Percentiles rank a stretch among this genome's conserved stretches.
These are phyloP conservation scores for Candida sp. DNA, from an alignment of 1,139 yeast genomes.

Conservation along the genomic window DNA sequence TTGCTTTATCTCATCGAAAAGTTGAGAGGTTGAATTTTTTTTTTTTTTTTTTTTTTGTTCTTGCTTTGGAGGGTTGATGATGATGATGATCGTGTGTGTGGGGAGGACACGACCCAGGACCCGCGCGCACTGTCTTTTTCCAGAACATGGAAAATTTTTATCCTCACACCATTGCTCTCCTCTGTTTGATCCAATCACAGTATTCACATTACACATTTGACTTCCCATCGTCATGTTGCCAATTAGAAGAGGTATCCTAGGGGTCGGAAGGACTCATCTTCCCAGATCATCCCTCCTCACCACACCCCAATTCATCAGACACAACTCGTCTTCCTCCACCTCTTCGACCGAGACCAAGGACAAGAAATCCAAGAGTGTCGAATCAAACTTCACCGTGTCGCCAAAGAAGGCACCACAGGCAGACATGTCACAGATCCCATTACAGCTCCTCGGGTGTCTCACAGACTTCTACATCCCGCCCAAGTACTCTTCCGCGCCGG, in stretches of 20 bases:
- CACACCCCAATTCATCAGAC: neutral
- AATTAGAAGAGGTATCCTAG: neutral
- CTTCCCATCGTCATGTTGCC: neutral
- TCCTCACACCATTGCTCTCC: too few species aligned
- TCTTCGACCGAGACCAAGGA: neutral
- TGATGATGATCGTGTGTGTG: neutral
- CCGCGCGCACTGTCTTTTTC: neutral
- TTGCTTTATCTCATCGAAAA: neutral
- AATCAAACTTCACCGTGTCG: neutral
- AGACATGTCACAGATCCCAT: slow-evolving; percentile 44
- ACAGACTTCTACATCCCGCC: slow-evolving; percentile 53
- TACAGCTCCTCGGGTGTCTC: slow-evolving; percentile 44
- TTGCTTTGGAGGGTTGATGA: neutral
- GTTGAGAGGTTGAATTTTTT: neutral
- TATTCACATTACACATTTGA: neutral
- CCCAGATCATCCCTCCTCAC: neutral
- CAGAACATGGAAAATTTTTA: neutral
- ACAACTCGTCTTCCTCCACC: neutral
- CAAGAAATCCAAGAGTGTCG: neutral
- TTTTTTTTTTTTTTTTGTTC: too few species aligned
- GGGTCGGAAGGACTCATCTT: neutral
- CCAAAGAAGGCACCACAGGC: slow-evolving; percentile 20
- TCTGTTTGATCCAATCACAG: neutral
- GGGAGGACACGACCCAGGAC: neutral
- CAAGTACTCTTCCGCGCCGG: slow-evolving; percentile 30